Evolutionary conservation across 139 green algal species (phyloP), one percentile per base, ranked within the genome.

Genomic region (Closterium sp.): DNA sequence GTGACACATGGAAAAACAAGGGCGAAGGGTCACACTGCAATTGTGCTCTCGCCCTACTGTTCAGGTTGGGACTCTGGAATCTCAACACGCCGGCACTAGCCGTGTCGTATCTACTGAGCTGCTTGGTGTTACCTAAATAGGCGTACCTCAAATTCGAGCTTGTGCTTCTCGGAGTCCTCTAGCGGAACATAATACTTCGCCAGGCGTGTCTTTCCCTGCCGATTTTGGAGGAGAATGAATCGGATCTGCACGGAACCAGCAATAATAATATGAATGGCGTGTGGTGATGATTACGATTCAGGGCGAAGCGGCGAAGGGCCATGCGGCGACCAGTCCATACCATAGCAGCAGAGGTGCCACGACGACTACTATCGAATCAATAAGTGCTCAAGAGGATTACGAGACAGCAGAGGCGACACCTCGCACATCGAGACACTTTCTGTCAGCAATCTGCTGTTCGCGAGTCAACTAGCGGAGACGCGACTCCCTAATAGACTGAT

Each of bases 111-210:
- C 50, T 24, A 24, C 17, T 42, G 34, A 42, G 34, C 34, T 42
- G 9, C 34, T 42, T n/a, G n/a, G n/a, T n/a, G n/a, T n/a, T n/a
- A n/a, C n/a, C n/a, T n/a, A n/a, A n/a, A n/a, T n/a, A n/a, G n/a
- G 62, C 21, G 17, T 92, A 94, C 93, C 84, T 99, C 98, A 91
- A 98, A 97, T 95, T 99, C 97, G 0, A 99, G 89, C 50, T 97
- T 97, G 31, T 96, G 96, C 94, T 99, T 99, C 85, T 99, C 97
- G 30, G 94, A 93, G 62, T 99, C 98, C 22, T 96, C 94, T 0
- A 99, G 90, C 0, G 98, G 97, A 4, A 98, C 96, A 92, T 99
- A 99, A 91, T 99, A 99, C 93, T 99, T 99, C 9, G 98, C 96
- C 6, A 99, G 94, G 22, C 98, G 95, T 0, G 98, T 99, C 90